Evolutionary conservation across 1,284 basidiomycete genomes (phyloP).

Genomic region (Naganishia albida): DNA sequence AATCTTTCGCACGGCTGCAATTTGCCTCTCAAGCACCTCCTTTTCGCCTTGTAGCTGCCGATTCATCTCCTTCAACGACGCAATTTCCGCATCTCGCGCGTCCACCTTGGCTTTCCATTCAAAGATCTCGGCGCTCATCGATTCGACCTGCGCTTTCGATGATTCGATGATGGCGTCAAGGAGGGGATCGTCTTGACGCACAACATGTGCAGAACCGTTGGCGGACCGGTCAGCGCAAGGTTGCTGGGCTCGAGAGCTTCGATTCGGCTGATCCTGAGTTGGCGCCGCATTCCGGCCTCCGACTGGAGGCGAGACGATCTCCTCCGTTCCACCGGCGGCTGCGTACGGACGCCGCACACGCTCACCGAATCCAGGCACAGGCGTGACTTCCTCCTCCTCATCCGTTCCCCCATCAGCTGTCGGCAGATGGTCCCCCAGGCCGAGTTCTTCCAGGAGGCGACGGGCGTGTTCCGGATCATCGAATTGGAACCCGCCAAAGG

Average conservation of each 20-base stretch:
- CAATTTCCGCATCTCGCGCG: not conserved
- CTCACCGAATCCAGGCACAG: slow-evolving; percentile 5
- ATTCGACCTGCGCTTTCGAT: not conserved
- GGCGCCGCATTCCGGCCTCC: not conserved
- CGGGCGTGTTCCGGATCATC: slow-evolving; percentile 6
- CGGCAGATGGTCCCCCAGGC: not conserved
- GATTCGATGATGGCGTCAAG: slow-evolving; percentile 14
- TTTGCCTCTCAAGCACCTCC: slow-evolving; percentile 2
- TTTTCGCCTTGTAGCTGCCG: not conserved
- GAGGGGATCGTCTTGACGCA: slow-evolving; percentile 1
- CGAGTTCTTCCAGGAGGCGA: not conserved
- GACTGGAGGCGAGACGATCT: not conserved
- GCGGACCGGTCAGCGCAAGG: not conserved
- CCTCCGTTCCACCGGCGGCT: not conserved
- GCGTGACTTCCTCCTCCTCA: not conserved
- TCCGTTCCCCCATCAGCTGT: not conserved
- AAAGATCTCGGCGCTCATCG: not conserved
- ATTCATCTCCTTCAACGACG: not conserved
- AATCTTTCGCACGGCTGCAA: slow-evolving; percentile 2
- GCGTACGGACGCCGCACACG: not conserved
- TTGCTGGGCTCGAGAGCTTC: not conserved
- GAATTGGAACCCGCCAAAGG: slow-evolving; percentile 3
- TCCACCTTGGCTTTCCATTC: slow-evolving; percentile 2
- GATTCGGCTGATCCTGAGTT: not conserved
- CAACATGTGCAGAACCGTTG: not conserved